Conservation (phyloP, 1,284 basidiomycete genomes). For the Vanrija sp. region DNA sequence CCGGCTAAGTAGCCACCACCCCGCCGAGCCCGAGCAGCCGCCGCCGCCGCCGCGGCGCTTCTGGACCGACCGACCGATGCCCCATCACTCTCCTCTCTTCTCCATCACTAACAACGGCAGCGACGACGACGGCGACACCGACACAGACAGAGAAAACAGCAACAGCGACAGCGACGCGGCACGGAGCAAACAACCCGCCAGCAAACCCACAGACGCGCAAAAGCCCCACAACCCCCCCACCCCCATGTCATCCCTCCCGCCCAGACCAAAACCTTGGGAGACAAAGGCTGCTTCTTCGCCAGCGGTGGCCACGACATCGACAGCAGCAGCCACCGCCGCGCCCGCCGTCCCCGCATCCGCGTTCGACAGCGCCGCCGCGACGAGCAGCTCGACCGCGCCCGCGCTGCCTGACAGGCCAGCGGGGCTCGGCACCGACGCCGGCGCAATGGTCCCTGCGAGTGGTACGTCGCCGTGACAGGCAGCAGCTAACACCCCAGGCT, state of each 20-base stretch:
- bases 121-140: not conserved
- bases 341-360: constrained; percentile 26
- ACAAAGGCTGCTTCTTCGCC: constrained; percentile 9
- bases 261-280: constrained; percentile 45
- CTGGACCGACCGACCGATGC: too few relatives aligned
- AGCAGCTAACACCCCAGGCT: not conserved
- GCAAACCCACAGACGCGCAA: too few relatives aligned
- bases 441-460: constrained; percentile 1
- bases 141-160: not conserved
- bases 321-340: constrained; percentile 9
- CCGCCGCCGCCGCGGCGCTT: too few relatives aligned
- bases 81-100: too few relatives aligned
- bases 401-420: constrained; percentile 38
- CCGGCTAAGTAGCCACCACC: too few relatives aligned
- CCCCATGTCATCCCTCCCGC: constrained; percentile 37
- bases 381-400: constrained; percentile 29
- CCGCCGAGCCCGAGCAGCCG: too few relatives aligned
- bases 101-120: too few relatives aligned
- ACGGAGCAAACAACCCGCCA: too few relatives aligned
- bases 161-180: not conserved
- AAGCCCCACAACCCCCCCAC: not conserved
- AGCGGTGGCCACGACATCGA: constrained; percentile 14
- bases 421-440: constrained; percentile 19
- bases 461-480: constrained; percentile 1
- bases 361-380: constrained; percentile 28